phyloP scores from a whole-genome alignment of 192 early-diverging fungal species.

The Rhizoclosmatium globosum region DNA sequence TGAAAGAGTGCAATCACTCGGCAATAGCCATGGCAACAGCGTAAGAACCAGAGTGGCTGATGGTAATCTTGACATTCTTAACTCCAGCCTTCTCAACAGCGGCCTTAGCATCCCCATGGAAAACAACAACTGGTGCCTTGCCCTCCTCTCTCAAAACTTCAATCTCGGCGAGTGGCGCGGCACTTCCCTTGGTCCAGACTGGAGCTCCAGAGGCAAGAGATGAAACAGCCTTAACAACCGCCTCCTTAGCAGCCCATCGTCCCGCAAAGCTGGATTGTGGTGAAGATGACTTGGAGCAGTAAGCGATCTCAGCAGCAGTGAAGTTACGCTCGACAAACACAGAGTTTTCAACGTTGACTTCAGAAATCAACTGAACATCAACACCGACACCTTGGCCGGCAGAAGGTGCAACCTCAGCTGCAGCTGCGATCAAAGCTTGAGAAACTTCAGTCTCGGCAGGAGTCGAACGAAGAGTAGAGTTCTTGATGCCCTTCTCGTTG shows the following conservation, averaged over 20 bases:
- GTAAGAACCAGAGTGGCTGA: constrained; percentile 90
- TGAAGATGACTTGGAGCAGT: constrained; percentile 77
- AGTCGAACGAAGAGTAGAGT: constrained; percentile 39
- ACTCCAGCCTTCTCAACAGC: constrained; percentile 77
- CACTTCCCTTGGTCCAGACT: constrained; percentile 83
- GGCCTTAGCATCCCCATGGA: constrained; percentile 83
- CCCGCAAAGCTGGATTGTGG: constrained; percentile 89
- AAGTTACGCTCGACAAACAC: constrained; percentile 94
- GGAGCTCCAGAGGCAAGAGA: constrained; percentile 54
- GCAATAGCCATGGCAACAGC: constrained; percentile 85
- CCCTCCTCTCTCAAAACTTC: constrained; percentile 76
- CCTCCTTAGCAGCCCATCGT: constrained; percentile 96
- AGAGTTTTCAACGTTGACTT: constrained; percentile 82
- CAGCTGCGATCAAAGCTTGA: constrained; percentile 56
- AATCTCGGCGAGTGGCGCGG: constrained; percentile 88
- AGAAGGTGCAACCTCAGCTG: constrained; percentile 45
- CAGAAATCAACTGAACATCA: constrained; percentile 87
- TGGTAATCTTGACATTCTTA: constrained; percentile 83
- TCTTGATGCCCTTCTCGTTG: constrained; percentile 42
- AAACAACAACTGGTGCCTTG: constrained; percentile 81
- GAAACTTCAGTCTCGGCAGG: constrained; percentile 64
- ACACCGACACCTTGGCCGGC: constrained; percentile 57
- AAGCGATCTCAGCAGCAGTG: constrained; percentile 77
- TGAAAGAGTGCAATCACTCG: constrained; percentile 10
- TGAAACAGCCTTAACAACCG: constrained; percentile 92